Conservation (phyloP, 208 protist species). For the Trypanosomatidae sp. region DNA sequence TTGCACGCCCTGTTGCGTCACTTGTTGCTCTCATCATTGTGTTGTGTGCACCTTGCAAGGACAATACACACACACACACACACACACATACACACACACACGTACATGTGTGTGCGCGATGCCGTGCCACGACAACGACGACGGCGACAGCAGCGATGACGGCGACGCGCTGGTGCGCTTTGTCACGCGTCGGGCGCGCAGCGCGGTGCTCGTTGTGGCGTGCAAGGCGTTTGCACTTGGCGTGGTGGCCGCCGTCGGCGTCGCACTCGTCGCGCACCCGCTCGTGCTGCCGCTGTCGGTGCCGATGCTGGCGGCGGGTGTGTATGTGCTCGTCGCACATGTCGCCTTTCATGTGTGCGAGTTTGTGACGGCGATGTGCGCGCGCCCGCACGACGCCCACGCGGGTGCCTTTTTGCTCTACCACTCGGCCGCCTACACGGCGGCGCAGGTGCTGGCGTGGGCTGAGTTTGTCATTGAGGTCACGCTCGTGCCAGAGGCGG, state of each 20-base stretch:
- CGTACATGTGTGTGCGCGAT: too few species aligned
- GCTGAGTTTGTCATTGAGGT: slow-evolving; percentile 62
- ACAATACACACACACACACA: too few species aligned
- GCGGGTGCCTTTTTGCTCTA: slow-evolving; percentile 75
- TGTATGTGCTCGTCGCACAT: slow-evolving; percentile 43
- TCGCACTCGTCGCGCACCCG: too few species aligned
- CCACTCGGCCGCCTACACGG: slow-evolving; percentile 47
- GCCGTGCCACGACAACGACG: too few species aligned
- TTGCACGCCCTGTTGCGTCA: slow-evolving; percentile 16
- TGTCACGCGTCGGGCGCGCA: too few species aligned
- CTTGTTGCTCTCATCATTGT: slow-evolving; percentile 10
- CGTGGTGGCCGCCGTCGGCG: too few species aligned
- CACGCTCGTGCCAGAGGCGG: neutral
- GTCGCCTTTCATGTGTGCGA: slow-evolving; percentile 70
- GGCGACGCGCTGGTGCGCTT: too few species aligned
- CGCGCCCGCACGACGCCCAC: slow-evolving; percentile 51
- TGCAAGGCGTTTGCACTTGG: too few species aligned
- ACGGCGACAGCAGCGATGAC: too few species aligned
- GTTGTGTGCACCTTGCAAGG: slow-evolving; percentile 14
- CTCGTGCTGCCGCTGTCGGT: too few species aligned
- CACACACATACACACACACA: too few species aligned
- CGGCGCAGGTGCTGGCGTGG: slow-evolving; percentile 22
- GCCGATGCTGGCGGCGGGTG: slow-evolving; percentile 6
- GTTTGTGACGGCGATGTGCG: slow-evolving; percentile 35
- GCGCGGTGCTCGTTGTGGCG: too few species aligned